These are phyloP conservation scores for Knoxia roxburghii DNA, from an alignment of 257 asterid genomes.

Conservation along the genomic window DNA sequence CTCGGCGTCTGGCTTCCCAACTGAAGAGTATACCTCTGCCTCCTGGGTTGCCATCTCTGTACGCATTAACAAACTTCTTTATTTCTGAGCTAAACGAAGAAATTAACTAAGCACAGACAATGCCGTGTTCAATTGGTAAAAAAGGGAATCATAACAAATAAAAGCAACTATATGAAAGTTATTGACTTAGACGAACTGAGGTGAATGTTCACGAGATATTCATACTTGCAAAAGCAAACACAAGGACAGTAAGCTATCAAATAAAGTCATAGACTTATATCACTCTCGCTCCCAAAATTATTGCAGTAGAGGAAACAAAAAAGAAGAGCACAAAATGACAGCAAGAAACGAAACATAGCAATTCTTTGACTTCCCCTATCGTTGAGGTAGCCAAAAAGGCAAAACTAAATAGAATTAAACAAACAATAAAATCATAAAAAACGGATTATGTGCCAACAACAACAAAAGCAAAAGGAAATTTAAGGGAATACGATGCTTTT, in stretches of 20 bases:
- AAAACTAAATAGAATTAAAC: not conserved
- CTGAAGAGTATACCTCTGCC: conserved; percentile 5
- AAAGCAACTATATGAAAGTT: not conserved
- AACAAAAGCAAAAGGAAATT: no score
- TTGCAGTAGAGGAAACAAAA: not conserved
- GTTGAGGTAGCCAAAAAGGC: not conserved
- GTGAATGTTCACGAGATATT: not conserved
- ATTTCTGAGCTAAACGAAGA: not conserved
- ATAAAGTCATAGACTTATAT: not conserved
- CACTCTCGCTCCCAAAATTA: not conserved
- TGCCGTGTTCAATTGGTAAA: no score
- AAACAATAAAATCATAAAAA: not conserved
- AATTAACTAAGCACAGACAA: not conserved
- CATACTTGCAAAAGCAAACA: not conserved
- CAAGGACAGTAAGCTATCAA: no score
- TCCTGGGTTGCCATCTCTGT: conserved; percentile 39
- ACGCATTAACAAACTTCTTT: not conserved
- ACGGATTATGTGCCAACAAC: not conserved
- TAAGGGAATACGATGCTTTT: not conserved
- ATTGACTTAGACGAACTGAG: no score
- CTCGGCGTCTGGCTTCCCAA: conserved; percentile 12
- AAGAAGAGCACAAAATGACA: not conserved
- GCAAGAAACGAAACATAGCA: not conserved
- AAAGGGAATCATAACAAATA: not conserved
- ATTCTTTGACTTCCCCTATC: not conserved